Evolutionary conservation across 1,284 basidiomycete species (phyloP), one percentile per base, ranked within the genome.

Genomic region (Rhizopogon parksii): DNA sequence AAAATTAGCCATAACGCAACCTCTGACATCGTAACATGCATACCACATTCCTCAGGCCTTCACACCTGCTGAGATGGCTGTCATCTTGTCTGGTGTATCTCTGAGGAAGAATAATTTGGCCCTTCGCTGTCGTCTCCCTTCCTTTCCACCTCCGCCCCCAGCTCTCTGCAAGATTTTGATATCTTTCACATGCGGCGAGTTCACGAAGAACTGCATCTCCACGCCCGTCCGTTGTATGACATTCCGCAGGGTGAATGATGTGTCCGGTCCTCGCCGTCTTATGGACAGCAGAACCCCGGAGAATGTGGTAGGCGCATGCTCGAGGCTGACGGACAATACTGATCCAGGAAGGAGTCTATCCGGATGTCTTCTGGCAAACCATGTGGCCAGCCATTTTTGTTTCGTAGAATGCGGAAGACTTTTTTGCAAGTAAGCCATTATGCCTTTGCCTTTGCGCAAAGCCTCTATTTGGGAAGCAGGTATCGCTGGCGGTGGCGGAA

Each of bases 181-280:
- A 52, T 86, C 82, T 75, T 91, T 92, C 68, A 96, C 66, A 65
- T 89, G 79, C 27, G 94, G 93, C 47, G 84, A 88, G 64, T 81
- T 83, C 55, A 86, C 81, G 64, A 85, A 91, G 71, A 91, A 90
- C 62, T 85, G 86, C 84, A 91, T 86, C 74, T 96, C 93, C 35
- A 95, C 85, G 14, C 92, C 93, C 8, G 86, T 90, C 57, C 89
- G 78, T 60, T 91, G 88, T 52, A 96, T 79, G 58, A 95, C 79
- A 70, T 95, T 96, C 55, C 94, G 79, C 46, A 96, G 69, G 46
- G 83, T 75, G 64, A 96, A 90, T 34, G 81, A 84, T 21, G 91
- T 92, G 69, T 91, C 88, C 25, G 82, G 75, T 0, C 93, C 93
- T 40, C 88, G 79, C 53, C 91, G 78, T 47, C 88, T 80, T 54